Evolutionary conservation across 2,329 filamentous ascomycete species (phyloP).

Genomic region (Aspergillus udagawae): DNA sequence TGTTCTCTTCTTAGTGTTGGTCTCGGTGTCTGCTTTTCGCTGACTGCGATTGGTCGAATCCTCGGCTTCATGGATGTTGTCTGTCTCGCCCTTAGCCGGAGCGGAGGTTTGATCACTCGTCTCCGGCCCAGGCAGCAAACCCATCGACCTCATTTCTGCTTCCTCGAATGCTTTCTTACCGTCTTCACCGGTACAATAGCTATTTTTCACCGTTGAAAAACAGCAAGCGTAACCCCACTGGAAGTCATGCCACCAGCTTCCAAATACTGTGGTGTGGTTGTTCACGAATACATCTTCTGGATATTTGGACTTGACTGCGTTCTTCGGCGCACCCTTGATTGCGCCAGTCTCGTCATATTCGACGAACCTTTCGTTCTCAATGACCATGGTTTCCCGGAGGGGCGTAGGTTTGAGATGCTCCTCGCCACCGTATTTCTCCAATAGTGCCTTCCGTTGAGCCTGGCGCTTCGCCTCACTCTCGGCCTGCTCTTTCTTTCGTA

Average conservation of each 20-base stretch:
- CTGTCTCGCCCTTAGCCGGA: constrained; percentile 12
- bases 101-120: constrained; percentile 5
- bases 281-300: constrained; percentile 80
- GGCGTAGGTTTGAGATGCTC: constrained; percentile 59
- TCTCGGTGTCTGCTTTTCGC: constrained; percentile 28
- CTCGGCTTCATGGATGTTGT: constrained; percentile 19
- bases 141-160: constrained; percentile 57
- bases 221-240: constrained; percentile 96
- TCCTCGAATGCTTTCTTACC: constrained; percentile 78
- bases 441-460: constrained; percentile 64
- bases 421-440: constrained; percentile 77
- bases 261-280: constrained; percentile 92
- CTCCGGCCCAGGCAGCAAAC: constrained; percentile 33
- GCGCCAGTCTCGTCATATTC: constrained; percentile 90
- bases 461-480: constrained; percentile 67
- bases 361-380: constrained; percentile 80
- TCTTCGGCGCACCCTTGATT: constrained; percentile 81
- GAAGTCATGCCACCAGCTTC: constrained; percentile 95
- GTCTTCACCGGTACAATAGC: constrained; percentile 91
- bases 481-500: constrained; percentile 72
- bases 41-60: constrained; percentile 26
- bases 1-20: constrained; percentile 63
- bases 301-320: constrained; percentile 82
- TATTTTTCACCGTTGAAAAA: constrained; percentile 90
- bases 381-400: constrained; percentile 63